Percentiles rank a stretch among this genome's conserved stretches.
Conservation (phyloP, 139 green algal species). For the Ettlia oleoabundans region DNA sequence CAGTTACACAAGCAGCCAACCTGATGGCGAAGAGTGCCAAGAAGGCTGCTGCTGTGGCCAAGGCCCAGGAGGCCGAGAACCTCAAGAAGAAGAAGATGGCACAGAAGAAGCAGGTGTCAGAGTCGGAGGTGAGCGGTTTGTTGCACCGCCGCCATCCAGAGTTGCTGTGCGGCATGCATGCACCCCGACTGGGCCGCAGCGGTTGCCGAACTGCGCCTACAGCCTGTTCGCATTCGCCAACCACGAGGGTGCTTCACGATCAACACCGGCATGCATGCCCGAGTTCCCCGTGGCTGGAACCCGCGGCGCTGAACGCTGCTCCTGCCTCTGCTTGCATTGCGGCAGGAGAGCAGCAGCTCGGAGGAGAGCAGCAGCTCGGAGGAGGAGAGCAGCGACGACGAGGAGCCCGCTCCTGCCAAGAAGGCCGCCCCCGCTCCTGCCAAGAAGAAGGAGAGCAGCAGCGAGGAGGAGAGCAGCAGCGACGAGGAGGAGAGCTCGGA, state of each 20-base stretch:
- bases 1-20: not conserved
- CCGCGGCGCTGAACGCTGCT: no score
- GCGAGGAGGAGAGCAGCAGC: slow-evolving; percentile 21
- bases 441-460: slow-evolving; percentile 25
- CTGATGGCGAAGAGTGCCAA: slow-evolving; percentile 41
- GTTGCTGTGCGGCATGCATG: not conserved
- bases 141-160: not conserved
- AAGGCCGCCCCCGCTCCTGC: slow-evolving; percentile 29
- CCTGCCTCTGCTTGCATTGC: not conserved
- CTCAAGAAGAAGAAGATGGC: slow-evolving; percentile 34
- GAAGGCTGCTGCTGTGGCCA: slow-evolving; percentile 22
- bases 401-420: slow-evolving; percentile 33
- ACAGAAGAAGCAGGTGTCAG: slow-evolving; percentile 24
- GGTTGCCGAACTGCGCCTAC: not conserved
- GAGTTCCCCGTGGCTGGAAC: no score
- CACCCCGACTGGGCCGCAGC: not conserved
- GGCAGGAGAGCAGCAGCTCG: slow-evolving; percentile 15
- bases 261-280: not conserved
- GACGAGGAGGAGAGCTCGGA: slow-evolving; percentile 11
- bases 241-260: not conserved
- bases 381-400: slow-evolving; percentile 41
- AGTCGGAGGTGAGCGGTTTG: not conserved
- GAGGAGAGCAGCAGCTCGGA: slow-evolving; percentile 43
- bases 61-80: slow-evolving; percentile 16
- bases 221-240: not conserved